Evolutionary conservation across 768 basidiomycete genomes (phyloP), one percentile per base, ranked within the genome.

Genomic region (Inosperma sp.): DNA sequence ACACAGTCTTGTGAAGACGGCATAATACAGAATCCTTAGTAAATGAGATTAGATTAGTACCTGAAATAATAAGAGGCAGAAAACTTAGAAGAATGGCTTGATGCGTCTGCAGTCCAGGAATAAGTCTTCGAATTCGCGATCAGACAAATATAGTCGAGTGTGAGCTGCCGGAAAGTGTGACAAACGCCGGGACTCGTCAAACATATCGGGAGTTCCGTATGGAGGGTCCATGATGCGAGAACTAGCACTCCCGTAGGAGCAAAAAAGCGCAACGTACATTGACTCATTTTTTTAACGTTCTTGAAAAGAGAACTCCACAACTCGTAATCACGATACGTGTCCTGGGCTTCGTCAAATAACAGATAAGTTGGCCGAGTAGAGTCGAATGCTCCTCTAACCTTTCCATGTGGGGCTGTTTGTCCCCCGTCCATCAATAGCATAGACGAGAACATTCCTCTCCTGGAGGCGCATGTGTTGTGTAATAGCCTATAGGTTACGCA

Each of bases 241-340:
- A 46, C 31, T 34, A 46, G 21, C 30, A 19, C 45, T 34, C 4
- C 33, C 33, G 22, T 35, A 35, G 14, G 17, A 31, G 43, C 43
- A 44, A 44, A 44, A 44, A 16, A 44, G 17, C 16, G 45, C 45
- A 46, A 46, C 45, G 35, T 46, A 16, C 14, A 46, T 23, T 46
- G 33, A 6, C 31, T 33, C 45, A 21, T 29, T 14, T 1, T 2
- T 34, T 16, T 21, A 46, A 46, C 14, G 21, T 2, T 16, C 33
- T 46, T 46, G 33, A 46, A 46, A 23, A 46, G 35, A 33, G 35
- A 46, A 16, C 35, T 46, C 33, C 45, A 46, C 31, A 46, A 34
- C 22, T 35, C 22, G 6, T 2, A 0, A 12, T 46, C 45, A 10
- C 4, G 8, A 46, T 46, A 46, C 31, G 33, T 46, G 45, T 46